Conservation (phyloP, 2,329 filamentous ascomycete species). For the Sclerotinia spermophila region DNA sequence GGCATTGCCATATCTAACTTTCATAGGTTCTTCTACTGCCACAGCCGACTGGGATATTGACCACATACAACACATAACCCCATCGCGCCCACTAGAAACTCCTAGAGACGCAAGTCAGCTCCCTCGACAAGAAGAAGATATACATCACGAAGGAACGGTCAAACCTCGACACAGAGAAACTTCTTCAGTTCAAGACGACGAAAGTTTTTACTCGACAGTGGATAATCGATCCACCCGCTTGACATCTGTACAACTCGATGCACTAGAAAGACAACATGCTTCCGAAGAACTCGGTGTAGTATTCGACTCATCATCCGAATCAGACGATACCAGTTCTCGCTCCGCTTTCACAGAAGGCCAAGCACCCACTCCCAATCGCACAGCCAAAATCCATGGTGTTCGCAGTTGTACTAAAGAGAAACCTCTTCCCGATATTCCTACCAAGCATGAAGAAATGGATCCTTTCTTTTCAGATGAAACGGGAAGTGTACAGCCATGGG, state of each 20-base stretch:
- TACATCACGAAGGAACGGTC: not conserved
- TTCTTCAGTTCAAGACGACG: constrained; percentile 4
- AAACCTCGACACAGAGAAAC: not conserved
- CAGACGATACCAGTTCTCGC: constrained; percentile 21
- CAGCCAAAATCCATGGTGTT: too few species aligned
- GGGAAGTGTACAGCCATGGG: not conserved
- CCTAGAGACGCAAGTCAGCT: not conserved
- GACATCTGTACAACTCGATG: constrained; percentile 20
- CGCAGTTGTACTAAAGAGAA: constrained; percentile 19
- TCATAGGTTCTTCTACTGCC: not conserved
- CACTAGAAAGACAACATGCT: constrained; percentile 18
- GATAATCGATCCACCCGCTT: not conserved
- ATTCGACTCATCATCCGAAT: constrained; percentile 25
- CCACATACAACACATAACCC: not conserved
- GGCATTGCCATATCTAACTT: not conserved
- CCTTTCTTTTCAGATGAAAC: not conserved
- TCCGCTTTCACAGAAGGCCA: not conserved
- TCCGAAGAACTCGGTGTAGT: constrained; percentile 20
- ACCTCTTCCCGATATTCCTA: constrained; percentile 23
- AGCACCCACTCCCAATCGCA: not conserved
- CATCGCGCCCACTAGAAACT: not conserved
- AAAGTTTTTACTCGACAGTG: not conserved
- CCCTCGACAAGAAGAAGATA: not conserved
- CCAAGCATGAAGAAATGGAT: not conserved
- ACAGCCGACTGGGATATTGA: not conserved